Base-by-base conservation (phyloP, 257 asterid species). In the Rhazya stricta region DNA sequence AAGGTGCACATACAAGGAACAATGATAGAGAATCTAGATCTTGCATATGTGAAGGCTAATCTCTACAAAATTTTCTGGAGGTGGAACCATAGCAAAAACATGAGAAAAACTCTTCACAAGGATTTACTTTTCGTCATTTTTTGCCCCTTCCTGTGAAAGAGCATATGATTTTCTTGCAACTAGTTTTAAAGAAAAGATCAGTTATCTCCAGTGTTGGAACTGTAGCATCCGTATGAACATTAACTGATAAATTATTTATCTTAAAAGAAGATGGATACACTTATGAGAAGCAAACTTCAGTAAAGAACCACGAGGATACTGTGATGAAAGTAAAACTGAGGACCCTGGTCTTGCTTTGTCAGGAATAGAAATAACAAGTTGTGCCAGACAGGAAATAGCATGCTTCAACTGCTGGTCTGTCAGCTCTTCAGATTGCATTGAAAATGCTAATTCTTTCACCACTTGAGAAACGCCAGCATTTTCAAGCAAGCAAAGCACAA, bases 261-360 rank as follows among this genome's bases (percentile, higher is more conserved):
- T 66, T 66, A 21, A n/a, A 66, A 66, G 50, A 66, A 21, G 15
- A 34, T 62, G 6, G 21, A 30, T 62, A 37, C 9, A 19, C 25
- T 23, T 19, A 21, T 37, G 30, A 66, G 70, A 66, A 37, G 48
- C 8, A 21, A 18, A 37, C 50, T 66, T 66, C 70, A 66, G 70
- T 72, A 77, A 23, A 61, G 56, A 79, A 50, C 61, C 73, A 71
- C 43, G 72, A 85, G 95, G 96, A 90, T 94, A 92, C 99, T 85
- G 91, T 66, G 97, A 82, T 39, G 96, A 87, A 76, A 95, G 88
- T 70, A 89, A 87, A 80, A 87, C 36, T 18, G 94, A 89, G 72
- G 91, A 86, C 71, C 87, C 88, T n/a, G 79, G 84, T 77, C 91
- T 87, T 79, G 96, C 90, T 87, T 95, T 95, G 86, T 95, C 98